These are phyloP conservation scores for Fusarium pseudograminearum DNA, from an alignment of 2,329 filamentous ascomycete species.

Conservation along the genomic window DNA sequence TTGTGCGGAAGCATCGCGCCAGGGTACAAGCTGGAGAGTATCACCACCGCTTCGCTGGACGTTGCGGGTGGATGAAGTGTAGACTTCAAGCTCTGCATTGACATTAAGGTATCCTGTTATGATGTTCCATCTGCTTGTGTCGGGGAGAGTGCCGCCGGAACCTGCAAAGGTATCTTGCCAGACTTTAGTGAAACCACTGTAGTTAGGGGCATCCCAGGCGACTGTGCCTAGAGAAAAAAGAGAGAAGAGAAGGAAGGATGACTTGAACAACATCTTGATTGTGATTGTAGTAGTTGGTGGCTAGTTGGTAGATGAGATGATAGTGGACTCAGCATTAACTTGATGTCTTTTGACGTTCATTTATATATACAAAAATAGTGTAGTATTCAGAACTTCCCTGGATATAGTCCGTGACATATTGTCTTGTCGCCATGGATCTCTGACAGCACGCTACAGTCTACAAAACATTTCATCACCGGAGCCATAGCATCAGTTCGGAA, in stretches of 20 bases:
- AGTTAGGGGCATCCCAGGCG: conserved; percentile 50
- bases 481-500: background rate
- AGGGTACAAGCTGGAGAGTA: conserved; percentile 64
- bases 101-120: conserved; percentile 54
- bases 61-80: conserved; percentile 59
- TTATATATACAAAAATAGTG: background rate
- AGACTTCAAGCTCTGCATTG: conserved; percentile 63
- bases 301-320: background rate
- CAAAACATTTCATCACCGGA: background rate
- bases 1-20: conserved; percentile 48
- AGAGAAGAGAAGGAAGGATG: background rate
- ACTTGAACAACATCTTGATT: conserved; percentile 18
- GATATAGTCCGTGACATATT: background rate
- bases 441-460: background rate
- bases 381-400: background rate
- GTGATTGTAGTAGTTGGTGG: background rate
- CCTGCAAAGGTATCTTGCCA: conserved; percentile 63
- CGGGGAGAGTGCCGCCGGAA: conserved; percentile 52
- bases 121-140: conserved; percentile 60
- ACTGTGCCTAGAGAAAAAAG: background rate
- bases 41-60: conserved; percentile 62
- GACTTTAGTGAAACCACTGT: conserved; percentile 55
- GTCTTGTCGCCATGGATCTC: background rate
- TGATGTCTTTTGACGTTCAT: background rate
- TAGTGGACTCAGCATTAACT: background rate